These are phyloP conservation scores for Candida maltosa DNA, from an alignment of 805 yeast species.

Conservation along the genomic window DNA sequence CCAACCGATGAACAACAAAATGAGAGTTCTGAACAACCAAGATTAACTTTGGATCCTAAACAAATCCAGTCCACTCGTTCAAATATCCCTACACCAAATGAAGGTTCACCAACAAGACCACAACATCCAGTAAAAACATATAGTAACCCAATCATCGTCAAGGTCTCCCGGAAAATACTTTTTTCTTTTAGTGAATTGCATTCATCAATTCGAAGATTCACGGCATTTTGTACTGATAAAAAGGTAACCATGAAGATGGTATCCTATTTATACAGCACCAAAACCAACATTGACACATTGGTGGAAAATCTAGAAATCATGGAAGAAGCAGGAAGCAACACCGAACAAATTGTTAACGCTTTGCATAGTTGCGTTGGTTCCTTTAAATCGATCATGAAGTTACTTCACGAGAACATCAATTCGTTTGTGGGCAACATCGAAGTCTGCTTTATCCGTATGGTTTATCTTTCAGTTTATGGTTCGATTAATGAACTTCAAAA, in stretches of 20 bases:
- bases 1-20: constrained; percentile 26
- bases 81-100: not conserved
- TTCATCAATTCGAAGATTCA: constrained; percentile 52
- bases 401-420: constrained; percentile 46
- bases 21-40: constrained; percentile 3
- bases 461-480: constrained; percentile 58
- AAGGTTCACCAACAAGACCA: constrained; percentile 9
- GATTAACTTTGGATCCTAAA: constrained; percentile 2
- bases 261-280: constrained; percentile 47
- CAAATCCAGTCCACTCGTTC: not conserved
- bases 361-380: constrained; percentile 37
- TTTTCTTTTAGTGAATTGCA: constrained; percentile 66
- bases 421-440: constrained; percentile 56
- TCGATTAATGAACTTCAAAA: constrained; percentile 66
- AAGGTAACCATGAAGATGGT: constrained; percentile 53
- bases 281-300: constrained; percentile 52
- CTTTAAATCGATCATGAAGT: constrained; percentile 49
- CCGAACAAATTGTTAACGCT: constrained; percentile 26
- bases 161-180: constrained; percentile 56
- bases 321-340: constrained; percentile 30
- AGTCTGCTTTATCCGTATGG: constrained; percentile 60
- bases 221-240: constrained; percentile 57
- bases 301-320: constrained; percentile 54
- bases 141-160: constrained; percentile 25
- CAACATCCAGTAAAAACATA: constrained; percentile 5